Evolutionary conservation across 352 stramenopile species (phyloP), one percentile per base, ranked within the genome.

Genomic region (Labyrinthula sp.): DNA sequence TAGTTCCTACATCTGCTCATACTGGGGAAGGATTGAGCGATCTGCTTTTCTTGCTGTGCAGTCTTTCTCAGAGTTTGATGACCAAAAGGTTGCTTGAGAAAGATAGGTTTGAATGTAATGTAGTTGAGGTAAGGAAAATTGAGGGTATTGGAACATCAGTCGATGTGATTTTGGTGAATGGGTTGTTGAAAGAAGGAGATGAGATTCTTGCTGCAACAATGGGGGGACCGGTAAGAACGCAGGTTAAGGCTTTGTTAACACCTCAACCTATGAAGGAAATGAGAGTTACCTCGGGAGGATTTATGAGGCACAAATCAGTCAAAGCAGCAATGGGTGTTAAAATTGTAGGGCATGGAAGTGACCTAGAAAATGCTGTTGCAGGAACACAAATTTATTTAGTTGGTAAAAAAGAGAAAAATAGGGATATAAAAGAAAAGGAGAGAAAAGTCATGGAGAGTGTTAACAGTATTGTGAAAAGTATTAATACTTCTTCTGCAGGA

Each of bases 51-150:
- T 82, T 96, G 56, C 64, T 96, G 35, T 87, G 84, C 33, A 75
- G 81, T 48, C 77, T 95, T 57, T 89, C 86, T 3, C 84, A 96
- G 66, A 67, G 89, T 40, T 82, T 85, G 21, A 86, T 92, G 72
- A 66, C 66, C 30, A 77, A 84, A 63, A 77, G 67, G 28, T 60
- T 89, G 18, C 75, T 75, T 30, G 83, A 80, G 41, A 72, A 77
- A 12, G 71, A 84, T 36, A 81, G 78, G 43, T 62, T 95, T 31
- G 78, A 97, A 67, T 90, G 74, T 68, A 97, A 86, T 2, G 86
- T 97, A 31, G 65, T 99, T 15, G 89, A 99, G 68, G 89, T 97
- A 29, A 99, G 97, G 73, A 82, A 88, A 21, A 95, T 97, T 52
- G 88, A 97, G 63, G 89, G 89, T 45, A 68, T 97, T 4, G 89